Base-by-base conservation (phyloP, 768 basidiomycete species). In the Russula foetens region DNA sequence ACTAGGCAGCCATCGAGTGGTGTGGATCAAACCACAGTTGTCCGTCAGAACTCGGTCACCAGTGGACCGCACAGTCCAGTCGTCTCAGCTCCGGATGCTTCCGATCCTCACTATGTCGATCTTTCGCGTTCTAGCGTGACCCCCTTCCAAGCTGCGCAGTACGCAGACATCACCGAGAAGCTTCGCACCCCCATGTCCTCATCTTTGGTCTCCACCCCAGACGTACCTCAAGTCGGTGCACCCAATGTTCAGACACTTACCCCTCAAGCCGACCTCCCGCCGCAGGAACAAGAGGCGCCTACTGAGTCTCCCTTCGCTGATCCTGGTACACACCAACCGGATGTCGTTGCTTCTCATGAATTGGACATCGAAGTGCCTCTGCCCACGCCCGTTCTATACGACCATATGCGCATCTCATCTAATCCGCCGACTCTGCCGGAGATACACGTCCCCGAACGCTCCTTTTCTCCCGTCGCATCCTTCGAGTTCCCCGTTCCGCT, bases 71-170 rank as follows among this genome's bases (percentile, higher is more conserved):
- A 49, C 53, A 66, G 68, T 21, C 63, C 63, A 7, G 44, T 68
- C 29, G 55, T 58, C 14, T 59, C 53, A 14, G 44, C 62, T 23
- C 55, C 53, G 23, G 38, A 50, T 48, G 28, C 51, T 9, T n/a
- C 48, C 9, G 67, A 69, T 43, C 67, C 74, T 12, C 80, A 84
- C 61, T 88, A 90, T 58, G 76, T 83, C 39, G 84, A 90, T 66
- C 75, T 90, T 44, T 75, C 72, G 68, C 78, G 88, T 46, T 83
- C 84, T 19, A 88, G 86, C 66, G 81, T 88, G 2, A 83, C 86
- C 3, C 87, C 88, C 0, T 87, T 79, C 77, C 88, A 90, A 68
- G 88, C 85, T 43, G 79, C 77, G 0, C 89, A 90, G 69, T 90
- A 90, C 67, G 81, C 77, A 21, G 87, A 85, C 66, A 88, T 89